A percentile compares a stretch with the other conserved stretches of the same genome.
Evolutionary conservation across 148 eudicot species (phyloP).

Genomic region (Rhododendron vialii): DNA sequence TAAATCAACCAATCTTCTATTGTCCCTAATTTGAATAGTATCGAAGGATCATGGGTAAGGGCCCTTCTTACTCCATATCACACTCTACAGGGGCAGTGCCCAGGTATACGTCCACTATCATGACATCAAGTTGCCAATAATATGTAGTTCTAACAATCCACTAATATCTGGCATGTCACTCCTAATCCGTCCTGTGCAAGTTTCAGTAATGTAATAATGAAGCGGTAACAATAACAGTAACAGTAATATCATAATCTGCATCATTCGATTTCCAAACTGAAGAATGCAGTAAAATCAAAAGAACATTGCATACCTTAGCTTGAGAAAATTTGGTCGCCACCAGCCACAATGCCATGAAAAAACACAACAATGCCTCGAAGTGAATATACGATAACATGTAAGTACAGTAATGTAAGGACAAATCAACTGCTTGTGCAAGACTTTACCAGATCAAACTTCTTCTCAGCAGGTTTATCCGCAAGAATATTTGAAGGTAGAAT

Average conservation of each 20-base stretch:
- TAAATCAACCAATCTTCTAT: neutral
- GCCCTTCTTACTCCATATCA: neutral
- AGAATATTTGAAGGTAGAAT: conserved; percentile 72
- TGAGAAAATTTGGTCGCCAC: conserved; percentile 25
- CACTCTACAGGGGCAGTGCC: neutral
- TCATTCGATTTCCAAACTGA: neutral
- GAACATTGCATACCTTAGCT: conserved; percentile 56
- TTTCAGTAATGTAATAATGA: neutral
- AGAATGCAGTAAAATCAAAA: neutral
- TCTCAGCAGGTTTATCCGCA: conserved; percentile 72
- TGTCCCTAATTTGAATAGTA: neutral
- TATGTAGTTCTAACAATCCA: neutral
- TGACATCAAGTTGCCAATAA: neutral
- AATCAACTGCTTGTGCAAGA: conserved; percentile 5
- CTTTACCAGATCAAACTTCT: conserved; percentile 68
- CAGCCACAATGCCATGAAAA: conserved; percentile 27
- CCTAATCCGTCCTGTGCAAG: neutral
- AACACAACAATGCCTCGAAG: conserved; percentile 17
- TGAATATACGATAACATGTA: neutral
- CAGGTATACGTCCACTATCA: neutral
- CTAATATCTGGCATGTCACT: neutral
- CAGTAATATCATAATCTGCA: neutral
- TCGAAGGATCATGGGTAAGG: neutral
- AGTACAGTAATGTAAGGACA: neutral
- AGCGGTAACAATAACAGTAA: neutral